Evolutionary conservation across 169 alveolate species (phyloP).

Genomic region (Perkinsus olseni): DNA sequence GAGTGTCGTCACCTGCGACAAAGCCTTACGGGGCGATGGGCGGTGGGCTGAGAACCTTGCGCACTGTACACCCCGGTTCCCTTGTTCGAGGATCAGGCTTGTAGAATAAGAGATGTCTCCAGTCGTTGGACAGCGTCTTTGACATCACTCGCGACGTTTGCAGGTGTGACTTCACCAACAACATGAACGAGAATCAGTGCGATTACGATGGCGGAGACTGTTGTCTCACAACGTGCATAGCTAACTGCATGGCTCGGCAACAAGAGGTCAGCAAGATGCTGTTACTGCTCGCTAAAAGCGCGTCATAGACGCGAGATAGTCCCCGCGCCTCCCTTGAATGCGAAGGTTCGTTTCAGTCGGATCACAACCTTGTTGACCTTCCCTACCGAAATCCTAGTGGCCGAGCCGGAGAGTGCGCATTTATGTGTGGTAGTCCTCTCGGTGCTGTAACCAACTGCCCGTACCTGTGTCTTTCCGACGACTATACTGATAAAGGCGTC

Average conservation of each 20-base stretch:
- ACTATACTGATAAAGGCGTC: constrained; percentile 8
- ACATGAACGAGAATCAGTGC: background rate
- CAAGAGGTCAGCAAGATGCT: background rate
- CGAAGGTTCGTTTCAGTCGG: background rate
- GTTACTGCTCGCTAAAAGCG: background rate
- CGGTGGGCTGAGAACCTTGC: background rate
- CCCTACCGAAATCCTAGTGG: background rate
- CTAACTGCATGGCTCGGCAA: background rate
- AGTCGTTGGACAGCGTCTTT: too few species aligned
- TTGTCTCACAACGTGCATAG: constrained; percentile 3
- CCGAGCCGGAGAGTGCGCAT: background rate
- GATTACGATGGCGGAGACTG: constrained; percentile 14
- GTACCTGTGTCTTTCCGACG: constrained; percentile 3
- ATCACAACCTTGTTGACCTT: background rate
- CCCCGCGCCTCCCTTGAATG: background rate
- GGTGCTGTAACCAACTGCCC: constrained; percentile 1
- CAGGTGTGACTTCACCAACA: background rate
- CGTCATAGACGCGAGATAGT: background rate
- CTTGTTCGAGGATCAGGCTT: too few species aligned
- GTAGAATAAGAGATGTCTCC: too few species aligned
- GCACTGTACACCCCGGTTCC: too few species aligned
- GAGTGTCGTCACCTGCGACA: background rate
- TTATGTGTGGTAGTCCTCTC: background rate
- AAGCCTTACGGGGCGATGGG: background rate
- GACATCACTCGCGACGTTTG: background rate